Evolutionary conservation across 352 stramenopile genomes (phyloP).

Genomic region (Pythium oligandrum): DNA sequence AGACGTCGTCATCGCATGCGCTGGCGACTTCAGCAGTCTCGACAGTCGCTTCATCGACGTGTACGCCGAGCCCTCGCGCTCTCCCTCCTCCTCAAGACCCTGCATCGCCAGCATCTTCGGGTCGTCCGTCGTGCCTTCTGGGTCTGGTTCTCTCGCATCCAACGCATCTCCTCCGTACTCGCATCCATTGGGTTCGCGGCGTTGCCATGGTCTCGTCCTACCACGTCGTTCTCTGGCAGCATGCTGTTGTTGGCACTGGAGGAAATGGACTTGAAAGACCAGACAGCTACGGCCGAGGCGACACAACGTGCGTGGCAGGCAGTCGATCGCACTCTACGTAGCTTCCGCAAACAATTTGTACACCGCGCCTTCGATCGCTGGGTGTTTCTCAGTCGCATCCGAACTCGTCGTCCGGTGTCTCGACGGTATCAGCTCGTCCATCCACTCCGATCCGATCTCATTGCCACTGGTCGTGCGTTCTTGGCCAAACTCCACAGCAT

Average conservation of each 20-base stretch:
- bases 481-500: slow-evolving; percentile 16
- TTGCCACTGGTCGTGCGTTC: slow-evolving; percentile 21
- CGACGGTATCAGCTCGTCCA: background rate
- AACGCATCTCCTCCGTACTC: slow-evolving; percentile 20
- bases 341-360: slow-evolving; percentile 4
- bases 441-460: background rate
- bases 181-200: slow-evolving; percentile 17
- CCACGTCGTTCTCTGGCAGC: slow-evolving; percentile 12
- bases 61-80: slow-evolving; percentile 9
- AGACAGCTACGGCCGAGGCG: slow-evolving; percentile 9
- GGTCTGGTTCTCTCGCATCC: slow-evolving; percentile 35
- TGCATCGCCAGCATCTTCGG: slow-evolving; percentile 22
- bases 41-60: background rate
- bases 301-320: slow-evolving; percentile 5
- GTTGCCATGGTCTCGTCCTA: slow-evolving; percentile 15
- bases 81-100: slow-evolving; percentile 15
- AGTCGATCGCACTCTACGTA: slow-evolving; percentile 8
- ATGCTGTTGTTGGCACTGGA: slow-evolving; percentile 28
- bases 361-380: slow-evolving; percentile 19
- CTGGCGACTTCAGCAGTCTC: slow-evolving; percentile 8
- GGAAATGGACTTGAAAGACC: slow-evolving; percentile 22
- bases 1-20: slow-evolving; percentile 3
- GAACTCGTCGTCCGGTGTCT: background rate
- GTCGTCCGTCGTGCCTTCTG: slow-evolving; percentile 32
- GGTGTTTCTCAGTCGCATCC: slow-evolving; percentile 6